phyloP scores from a whole-genome alignment of 495 filamentous ascomycete genomes.

The Lepraria neglecta region DNA sequence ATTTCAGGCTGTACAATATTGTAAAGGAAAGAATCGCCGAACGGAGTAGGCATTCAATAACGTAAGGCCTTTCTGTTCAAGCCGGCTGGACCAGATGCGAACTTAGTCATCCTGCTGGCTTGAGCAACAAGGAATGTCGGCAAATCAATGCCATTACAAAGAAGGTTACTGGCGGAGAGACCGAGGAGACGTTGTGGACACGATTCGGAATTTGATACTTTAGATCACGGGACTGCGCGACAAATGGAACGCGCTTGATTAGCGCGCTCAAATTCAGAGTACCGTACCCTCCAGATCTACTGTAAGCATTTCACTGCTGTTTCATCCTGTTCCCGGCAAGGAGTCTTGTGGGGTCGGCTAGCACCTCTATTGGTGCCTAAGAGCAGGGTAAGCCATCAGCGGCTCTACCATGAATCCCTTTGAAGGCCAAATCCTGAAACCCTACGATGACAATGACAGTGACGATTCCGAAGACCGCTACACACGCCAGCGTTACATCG shows the following conservation, averaged over 20 bases:
- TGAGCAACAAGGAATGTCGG: constrained; percentile 3
- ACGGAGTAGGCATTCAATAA: constrained; percentile 19
- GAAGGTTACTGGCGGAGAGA: constrained; percentile 5
- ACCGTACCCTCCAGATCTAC: neutral
- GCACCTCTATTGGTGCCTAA: neutral
- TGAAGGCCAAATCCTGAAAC: neutral
- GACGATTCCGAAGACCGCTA: neutral
- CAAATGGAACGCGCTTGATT: neutral
- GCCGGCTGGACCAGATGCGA: constrained; percentile 8
- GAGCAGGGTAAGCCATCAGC: neutral
- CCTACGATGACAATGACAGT: constrained; percentile 9
- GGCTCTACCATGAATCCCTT: constrained; percentile 1
- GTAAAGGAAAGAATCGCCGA: constrained; percentile 18
- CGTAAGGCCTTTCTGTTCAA: neutral
- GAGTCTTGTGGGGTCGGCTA: neutral
- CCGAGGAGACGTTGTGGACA: constrained; percentile 15
- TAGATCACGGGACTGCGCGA: constrained; percentile 14
- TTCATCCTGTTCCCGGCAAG: neutral
- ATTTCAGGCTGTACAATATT: constrained; percentile 11
- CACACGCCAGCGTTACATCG: neutral
- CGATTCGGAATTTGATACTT: constrained; percentile 3
- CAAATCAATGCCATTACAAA: constrained; percentile 11
- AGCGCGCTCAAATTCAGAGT: neutral
- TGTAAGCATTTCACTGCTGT: too few species aligned
- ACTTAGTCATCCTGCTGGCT: constrained; percentile 15